Base-by-base conservation (phyloP, 257 asterid species). In the Plantago ovata region DNA sequence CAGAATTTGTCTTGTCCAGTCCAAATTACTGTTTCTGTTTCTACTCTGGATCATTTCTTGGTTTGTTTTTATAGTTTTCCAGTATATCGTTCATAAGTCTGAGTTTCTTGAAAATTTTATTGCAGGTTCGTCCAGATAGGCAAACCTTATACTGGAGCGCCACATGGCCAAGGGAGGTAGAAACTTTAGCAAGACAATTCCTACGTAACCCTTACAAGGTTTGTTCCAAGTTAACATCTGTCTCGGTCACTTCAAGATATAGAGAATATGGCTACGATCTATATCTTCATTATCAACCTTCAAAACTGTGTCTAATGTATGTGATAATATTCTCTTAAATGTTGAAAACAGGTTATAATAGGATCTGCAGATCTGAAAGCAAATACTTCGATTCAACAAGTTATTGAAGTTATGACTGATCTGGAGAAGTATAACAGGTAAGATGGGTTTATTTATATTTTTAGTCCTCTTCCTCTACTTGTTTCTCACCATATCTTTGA, bases 121-220 rank as follows among this genome's bases (percentile, higher is more conserved):
- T 70, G 72, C 85, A 90, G 97, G 82, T 82, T 68, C 85, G 97
- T 64, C 95, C 95, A 16, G 97, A 90, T 64, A 86, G 97, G 72
- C 97, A 90, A 66, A 90, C 97, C 69, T 67, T 90, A 81, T 90
- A 84, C 75, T 90, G 97, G 97, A 90, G 97, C 74, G 97, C 97
- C 63, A 90, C 95, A 64, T 90, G 97, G 95, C 97, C 97, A 16
- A 84, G 70, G 78, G 97, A 86, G 74, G 97, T 90, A 15, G 95
- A 90, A 76, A 56, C 76, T 56, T 72, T 90, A 63, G 95, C 97
- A 51, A 81, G 93, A 24, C 95, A 90, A 77, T 90, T 90, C 77
- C 75, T 90, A 56, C 81, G 79, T 64, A 74, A 82, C 70, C 81
- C 97, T 51, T 86, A 84, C 71, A 90, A 90, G 94, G 97, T 89